These are phyloP conservation scores for Boletus insuetus DNA, from an alignment of 768 basidiomycete species.

Conservation along the genomic window DNA sequence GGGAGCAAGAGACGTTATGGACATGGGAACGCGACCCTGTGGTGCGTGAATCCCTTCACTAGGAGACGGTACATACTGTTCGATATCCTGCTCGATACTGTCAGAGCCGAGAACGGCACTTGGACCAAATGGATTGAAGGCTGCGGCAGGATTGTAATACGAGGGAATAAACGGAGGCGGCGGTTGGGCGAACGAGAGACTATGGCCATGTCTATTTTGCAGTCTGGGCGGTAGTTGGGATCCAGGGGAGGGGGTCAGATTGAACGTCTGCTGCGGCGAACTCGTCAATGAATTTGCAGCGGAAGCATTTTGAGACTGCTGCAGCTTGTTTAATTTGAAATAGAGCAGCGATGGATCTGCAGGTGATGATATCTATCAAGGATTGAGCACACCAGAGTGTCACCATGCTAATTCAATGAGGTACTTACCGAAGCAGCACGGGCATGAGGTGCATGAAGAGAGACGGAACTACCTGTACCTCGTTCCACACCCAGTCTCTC, in stretches of 20 bases:
- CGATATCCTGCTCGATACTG: conserved; percentile 34
- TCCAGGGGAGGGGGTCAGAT: conserved; percentile 52
- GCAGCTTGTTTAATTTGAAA: conserved; percentile 83
- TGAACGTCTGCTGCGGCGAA: conserved; percentile 64
- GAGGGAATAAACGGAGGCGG: conserved; percentile 36
- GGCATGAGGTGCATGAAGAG: conserved; percentile 72
- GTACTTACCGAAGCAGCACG: conserved; percentile 78
- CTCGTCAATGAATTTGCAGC: conserved; percentile 52
- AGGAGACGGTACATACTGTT: conserved; percentile 22
- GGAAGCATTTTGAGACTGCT: conserved; percentile 60
- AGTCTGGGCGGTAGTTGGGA: conserved; percentile 35
- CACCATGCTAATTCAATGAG: conserved; percentile 21
- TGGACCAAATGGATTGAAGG: conserved; percentile 67
- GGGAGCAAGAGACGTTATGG: conserved; percentile 44
- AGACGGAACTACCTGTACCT: conserved; percentile 47
- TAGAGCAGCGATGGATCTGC: conserved; percentile 80
- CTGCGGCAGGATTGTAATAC: conserved; percentile 36
- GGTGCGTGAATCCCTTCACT: conserved; percentile 46
- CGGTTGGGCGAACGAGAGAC: conserved; percentile 67
- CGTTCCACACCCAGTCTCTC: conserved; percentile 78
- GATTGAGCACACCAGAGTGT: background rate
- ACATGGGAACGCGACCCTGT: conserved; percentile 52
- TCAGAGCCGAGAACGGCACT: conserved; percentile 54
- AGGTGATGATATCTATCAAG: conserved; percentile 78
- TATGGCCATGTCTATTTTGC: conserved; percentile 67